Percentiles rank a stretch among this genome's conserved stretches.
Conservation (phyloP, 495 filamentous ascomycete genomes). For the Hyaloscypha hepaticicola region DNA sequence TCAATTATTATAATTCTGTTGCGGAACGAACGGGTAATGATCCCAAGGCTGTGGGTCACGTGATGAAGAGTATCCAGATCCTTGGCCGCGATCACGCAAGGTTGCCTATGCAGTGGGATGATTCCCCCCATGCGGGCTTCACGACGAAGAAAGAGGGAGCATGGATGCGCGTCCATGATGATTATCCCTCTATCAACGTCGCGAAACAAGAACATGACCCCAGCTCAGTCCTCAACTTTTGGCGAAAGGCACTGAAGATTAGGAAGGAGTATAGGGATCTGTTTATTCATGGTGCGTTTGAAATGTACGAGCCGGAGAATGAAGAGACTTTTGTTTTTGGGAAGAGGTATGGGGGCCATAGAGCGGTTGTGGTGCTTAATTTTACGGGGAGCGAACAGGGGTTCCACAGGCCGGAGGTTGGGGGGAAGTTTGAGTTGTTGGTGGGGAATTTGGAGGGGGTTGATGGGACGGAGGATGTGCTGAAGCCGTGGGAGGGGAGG, state of each 20-base stretch:
- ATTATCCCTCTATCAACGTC: conserved; percentile 51
- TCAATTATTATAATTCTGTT: conserved; percentile 58
- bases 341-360: conserved; percentile 31
- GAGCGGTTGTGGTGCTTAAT: conserved; percentile 35
- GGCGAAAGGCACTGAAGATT: conserved; percentile 42
- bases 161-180: conserved; percentile 61
- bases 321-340: conserved; percentile 45
- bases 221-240: conserved; percentile 47
- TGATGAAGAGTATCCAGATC: conserved; percentile 57
- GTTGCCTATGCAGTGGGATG: conserved; percentile 63
- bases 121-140: conserved; percentile 49
- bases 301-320: conserved; percentile 38
- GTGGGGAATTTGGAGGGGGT: conserved; percentile 21
- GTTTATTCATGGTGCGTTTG: conserved; percentile 46
- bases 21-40: conserved; percentile 33
- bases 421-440: conserved; percentile 18
- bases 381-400: conserved; percentile 41
- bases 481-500: conserved; percentile 22
- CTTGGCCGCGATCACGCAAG: conserved; percentile 55
- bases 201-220: conserved; percentile 42
- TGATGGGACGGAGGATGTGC: conserved; percentile 11
- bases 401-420: conserved; percentile 10
- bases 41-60: conserved; percentile 48
- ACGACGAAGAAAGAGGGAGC: conserved; percentile 38
- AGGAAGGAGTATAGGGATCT: conserved; percentile 43